Evolutionary conservation across 2,329 filamentous ascomycete species (phyloP).

Genomic region (Aspergillus glaucus): DNA sequence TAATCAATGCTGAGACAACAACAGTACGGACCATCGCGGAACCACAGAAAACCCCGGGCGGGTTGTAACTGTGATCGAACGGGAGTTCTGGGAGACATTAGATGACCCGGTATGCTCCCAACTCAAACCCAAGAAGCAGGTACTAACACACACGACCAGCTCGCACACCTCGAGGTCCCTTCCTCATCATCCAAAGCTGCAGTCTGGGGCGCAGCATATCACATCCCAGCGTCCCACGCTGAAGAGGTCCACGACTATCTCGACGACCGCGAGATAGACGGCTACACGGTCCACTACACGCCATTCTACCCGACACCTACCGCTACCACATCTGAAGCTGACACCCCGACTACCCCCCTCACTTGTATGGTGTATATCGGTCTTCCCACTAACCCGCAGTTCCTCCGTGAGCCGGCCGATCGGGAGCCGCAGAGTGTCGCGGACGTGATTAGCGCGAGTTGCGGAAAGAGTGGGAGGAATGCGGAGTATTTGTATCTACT

Average conservation of each 20-base stretch:
- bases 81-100: conserved; percentile 72
- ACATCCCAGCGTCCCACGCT: conserved; percentile 66
- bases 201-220: conserved; percentile 92
- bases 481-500: conserved; percentile 80
- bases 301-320: conserved; percentile 61
- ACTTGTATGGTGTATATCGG: conserved; percentile 84
- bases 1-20: conserved; percentile 2
- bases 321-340: background rate
- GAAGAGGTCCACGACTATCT: conserved; percentile 81
- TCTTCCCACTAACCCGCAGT: conserved; percentile 86
- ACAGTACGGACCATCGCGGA: conserved; percentile 87
- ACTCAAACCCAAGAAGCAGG: background rate
- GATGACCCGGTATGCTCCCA: conserved; percentile 51
- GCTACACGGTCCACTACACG: conserved; percentile 88
- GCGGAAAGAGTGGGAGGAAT: conserved; percentile 82
- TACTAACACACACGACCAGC: conserved; percentile 16
- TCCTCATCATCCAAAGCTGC: conserved; percentile 31
- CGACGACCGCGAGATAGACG: conserved; percentile 95
- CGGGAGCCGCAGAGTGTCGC: conserved; percentile 75
- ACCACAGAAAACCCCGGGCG: conserved; percentile 81
- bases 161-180: conserved; percentile 22
- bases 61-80: conserved; percentile 87
- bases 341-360: conserved; percentile 27
- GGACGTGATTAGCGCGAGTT: conserved; percentile 68
- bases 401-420: conserved; percentile 49